phyloP scores from a whole-genome alignment of 2,329 filamentous ascomycete genomes.

The Zasmidium angulare region DNA sequence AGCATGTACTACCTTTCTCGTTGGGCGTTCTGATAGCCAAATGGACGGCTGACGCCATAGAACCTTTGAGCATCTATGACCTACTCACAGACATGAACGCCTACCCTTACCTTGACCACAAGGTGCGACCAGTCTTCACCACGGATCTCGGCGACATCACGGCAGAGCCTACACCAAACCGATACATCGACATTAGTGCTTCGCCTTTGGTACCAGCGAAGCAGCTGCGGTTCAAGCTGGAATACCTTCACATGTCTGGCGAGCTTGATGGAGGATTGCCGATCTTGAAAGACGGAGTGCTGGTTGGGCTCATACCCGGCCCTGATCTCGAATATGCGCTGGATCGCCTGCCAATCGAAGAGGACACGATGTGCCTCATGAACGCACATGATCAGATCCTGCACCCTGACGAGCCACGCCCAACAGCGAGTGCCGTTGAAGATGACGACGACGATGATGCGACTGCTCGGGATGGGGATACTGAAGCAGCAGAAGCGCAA shows the following conservation, averaged over 20 bases:
- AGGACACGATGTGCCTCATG: conserved; percentile 81
- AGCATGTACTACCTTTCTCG: conserved; percentile 94
- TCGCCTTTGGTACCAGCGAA: conserved; percentile 77
- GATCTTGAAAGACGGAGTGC: conserved; percentile 72
- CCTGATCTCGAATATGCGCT: conserved; percentile 92
- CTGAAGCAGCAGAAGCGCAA: conserved; percentile 8
- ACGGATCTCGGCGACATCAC: conserved; percentile 85
- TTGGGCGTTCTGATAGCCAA: conserved; percentile 91
- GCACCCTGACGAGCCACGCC: conserved; percentile 23
- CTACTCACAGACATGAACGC: conserved; percentile 95
- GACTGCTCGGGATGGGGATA: conserved; percentile 11
- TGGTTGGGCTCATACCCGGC: conserved; percentile 89
- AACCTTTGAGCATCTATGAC: conserved; percentile 94
- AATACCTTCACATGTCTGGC: conserved; percentile 76
- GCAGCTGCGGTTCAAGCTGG: conserved; percentile 76
- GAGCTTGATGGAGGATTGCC: conserved; percentile 91
- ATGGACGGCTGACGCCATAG: conserved; percentile 94
- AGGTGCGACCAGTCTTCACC: conserved; percentile 87
- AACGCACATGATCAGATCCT: conserved; percentile 58
- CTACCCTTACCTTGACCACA: conserved; percentile 97
- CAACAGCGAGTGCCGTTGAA: conserved; percentile 7
- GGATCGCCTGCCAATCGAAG: conserved; percentile 72
- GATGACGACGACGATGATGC: conserved; percentile 6
- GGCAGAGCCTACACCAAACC: conserved; percentile 68
- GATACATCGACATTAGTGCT: conserved; percentile 83